Conservation (phyloP, 1,284 basidiomycete genomes). For the Volvariella surrecta region DNA sequence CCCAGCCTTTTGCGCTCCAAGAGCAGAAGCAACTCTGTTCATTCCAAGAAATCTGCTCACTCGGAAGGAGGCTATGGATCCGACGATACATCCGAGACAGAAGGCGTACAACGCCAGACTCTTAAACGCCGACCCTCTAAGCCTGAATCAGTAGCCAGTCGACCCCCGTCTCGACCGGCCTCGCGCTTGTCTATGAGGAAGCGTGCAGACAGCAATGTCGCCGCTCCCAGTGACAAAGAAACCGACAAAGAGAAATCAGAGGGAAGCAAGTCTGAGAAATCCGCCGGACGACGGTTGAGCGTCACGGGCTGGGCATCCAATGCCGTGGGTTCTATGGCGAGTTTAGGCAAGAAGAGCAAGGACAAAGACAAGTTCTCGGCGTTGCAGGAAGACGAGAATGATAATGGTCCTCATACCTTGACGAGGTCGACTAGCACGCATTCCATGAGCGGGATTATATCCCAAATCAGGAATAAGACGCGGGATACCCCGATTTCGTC, state of each 20-base stretch:
- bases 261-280: slow-evolving; percentile 24
- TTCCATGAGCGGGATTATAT: slow-evolving; percentile 24
- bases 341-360: slow-evolving; percentile 51
- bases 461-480: slow-evolving; percentile 26
- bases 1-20: slow-evolving; percentile 1
- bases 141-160: slow-evolving; percentile 32
- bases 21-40: slow-evolving; percentile 8
- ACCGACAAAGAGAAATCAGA: slow-evolving; percentile 17
- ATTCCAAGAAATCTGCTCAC: slow-evolving; percentile 17
- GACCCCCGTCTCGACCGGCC: slow-evolving; percentile 38
- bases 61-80: slow-evolving; percentile 4
- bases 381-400: slow-evolving; percentile 36
- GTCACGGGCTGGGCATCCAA: slow-evolving; percentile 61
- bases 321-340: slow-evolving; percentile 50
- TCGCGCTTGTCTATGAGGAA: slow-evolving; percentile 53
- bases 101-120: background rate
- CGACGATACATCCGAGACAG: background rate
- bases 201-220: slow-evolving; percentile 46
- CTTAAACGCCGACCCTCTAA: slow-evolving; percentile 14
- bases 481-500: slow-evolving; percentile 26
- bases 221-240: slow-evolving; percentile 22
- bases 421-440: slow-evolving; percentile 21
- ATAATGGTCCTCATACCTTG: slow-evolving; percentile 16
- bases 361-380: slow-evolving; percentile 55
- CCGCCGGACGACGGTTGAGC: slow-evolving; percentile 28